Evolutionary conservation across 257 asterid genomes (phyloP).

Genomic region (Plectranthus barbatus): DNA sequence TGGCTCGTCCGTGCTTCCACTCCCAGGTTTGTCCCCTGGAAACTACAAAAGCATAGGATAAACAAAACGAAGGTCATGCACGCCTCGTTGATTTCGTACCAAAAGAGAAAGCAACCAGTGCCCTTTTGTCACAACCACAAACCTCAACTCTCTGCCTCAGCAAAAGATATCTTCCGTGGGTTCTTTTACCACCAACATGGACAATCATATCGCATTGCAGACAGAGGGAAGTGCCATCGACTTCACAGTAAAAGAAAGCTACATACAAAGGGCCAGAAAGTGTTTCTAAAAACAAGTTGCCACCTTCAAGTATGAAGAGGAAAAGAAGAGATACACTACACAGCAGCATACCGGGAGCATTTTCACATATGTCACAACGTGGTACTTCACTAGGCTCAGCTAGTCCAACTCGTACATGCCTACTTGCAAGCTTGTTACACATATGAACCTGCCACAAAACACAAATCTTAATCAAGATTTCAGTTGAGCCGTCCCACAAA

Average conservation of each 20-base stretch:
- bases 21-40: conserved; percentile 65
- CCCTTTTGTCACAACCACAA: conserved; percentile 30
- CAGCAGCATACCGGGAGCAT: conserved; percentile 70
- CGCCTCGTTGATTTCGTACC: neutral
- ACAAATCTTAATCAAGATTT: neutral
- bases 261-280: conserved; percentile 23
- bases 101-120: conserved; percentile 11
- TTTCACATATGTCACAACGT: conserved; percentile 89
- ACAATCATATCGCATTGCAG: conserved; percentile 89
- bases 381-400: conserved; percentile 78
- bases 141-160: conserved; percentile 95
- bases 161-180: conserved; percentile 86
- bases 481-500: neutral
- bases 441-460: conserved; percentile 57
- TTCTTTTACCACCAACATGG: conserved; percentile 96
- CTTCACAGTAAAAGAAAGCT: conserved; percentile 97
- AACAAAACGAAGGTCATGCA: conserved; percentile 5
- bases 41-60: conserved; percentile 43
- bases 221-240: conserved; percentile 94
- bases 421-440: conserved; percentile 96
- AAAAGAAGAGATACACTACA: conserved; percentile 12
- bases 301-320: conserved; percentile 5
- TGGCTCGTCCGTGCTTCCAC: conserved; percentile 29
- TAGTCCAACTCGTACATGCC: conserved; percentile 87
- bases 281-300: conserved; percentile 7